Evolutionary conservation across 1,284 basidiomycete species (phyloP), one percentile per base, ranked within the genome.

Genomic region (Ceratobasidium sp.): DNA sequence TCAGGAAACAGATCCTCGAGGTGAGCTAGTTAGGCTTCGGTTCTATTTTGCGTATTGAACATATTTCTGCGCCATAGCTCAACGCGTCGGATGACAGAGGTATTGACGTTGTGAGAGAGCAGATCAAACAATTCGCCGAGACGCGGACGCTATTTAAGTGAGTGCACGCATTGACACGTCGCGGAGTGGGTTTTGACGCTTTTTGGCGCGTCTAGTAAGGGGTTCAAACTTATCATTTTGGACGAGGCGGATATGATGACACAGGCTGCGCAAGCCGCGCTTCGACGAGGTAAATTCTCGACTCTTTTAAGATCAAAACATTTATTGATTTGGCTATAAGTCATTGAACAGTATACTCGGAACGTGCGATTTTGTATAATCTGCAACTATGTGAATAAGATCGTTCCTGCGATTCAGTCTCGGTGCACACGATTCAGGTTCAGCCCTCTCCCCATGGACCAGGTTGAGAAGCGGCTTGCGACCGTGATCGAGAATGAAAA

Each of bases 201-300:
- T 41, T 19, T 27, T 6, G 44, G 47, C 22, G 47, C 31, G 14
- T 92, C 92, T 77, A 90, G 94, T 6, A 96, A 96, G 79, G 95
- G 95, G 31, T 99, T 93, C 90, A 99, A 99, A 82, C 91, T 99
- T 80, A 98, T 99, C 82, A 92, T 99, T 75, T 90, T 99, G 31
- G 98, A 99, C 79, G 98, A 99, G 83, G 98, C 98, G 24, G 98
- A 99, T 86, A 98, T 98, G 92, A 99, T 99, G 98, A 99, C 98
- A 0, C 93, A 96, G 77, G 93, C 95, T 53, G 98, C 98, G 0
- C 98, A 99, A 82, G 94, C 96, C 2, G 98, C 98, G 22, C 89
- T 99, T 41, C 92, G 97, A 36, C 92, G 97, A 80, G 87, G 87
- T 87, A 31, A 73, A 83, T 77, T 24, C 0, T 36, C 9, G 33